Base-by-base conservation (phyloP, 805 yeast genomes). In the Tetrapisispora phaffii region DNA sequence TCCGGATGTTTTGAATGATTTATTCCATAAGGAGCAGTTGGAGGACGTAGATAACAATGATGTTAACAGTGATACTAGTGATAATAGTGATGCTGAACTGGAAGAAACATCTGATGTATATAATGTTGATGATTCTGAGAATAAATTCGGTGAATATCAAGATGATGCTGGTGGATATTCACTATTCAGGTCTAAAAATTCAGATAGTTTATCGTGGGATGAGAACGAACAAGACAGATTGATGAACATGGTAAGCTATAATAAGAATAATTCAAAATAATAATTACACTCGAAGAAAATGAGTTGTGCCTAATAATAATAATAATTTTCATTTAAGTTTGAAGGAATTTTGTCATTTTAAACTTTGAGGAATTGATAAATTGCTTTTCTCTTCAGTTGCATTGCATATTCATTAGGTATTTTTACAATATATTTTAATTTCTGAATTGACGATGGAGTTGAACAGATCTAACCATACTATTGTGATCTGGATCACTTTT, bases 121-220 rank as follows among this genome's bases (percentile, higher is more conserved):
- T 16, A 54, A 53, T 31, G 45, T 50, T 20, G 57, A 49, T 36
- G 57, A 53, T 13, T 52, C 29, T 35, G 45, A 44, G 38, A 29
- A 26, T 15, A 54, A 44, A 22, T 53, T 49, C n/a, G 54, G 54
- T 13, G 59, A 51, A 9, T 53, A 46, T 7, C 60, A 56, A 24
- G 62, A 65, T 23, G 66, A 61, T 4, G 62, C 63, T 19, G 63
- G 58, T n/a, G 62, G 56, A 16, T 59, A 56, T 43, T 50, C 57
- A 6, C 47, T 63, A 34, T 61, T 59, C 34, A 56, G 66, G 36
- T 56, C 66, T 10, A 54, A 53, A n/a, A 63, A 65, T 34, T 60
- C 56, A 26, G 65, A 61, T 31, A 60, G 54, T 41, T 49, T 57
- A 41, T 46, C 60, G 16, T 62, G 65, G 63, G 60, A 57, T 37